phyloP scores from a whole-genome alignment of 1,284 basidiomycete species.

The Anthracocystis walkeri region DNA sequence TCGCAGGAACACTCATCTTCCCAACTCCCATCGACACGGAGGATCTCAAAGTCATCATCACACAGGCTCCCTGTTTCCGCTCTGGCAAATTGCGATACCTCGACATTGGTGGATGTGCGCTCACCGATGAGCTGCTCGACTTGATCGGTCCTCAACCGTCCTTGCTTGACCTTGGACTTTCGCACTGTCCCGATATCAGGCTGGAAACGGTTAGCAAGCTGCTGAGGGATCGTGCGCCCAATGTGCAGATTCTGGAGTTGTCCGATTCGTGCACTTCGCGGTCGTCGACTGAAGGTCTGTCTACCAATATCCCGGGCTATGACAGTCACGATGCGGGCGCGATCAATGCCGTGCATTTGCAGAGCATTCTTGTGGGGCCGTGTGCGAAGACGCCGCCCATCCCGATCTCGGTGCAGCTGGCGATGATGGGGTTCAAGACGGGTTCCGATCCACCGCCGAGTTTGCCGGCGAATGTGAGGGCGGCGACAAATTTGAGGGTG shows the following conservation, averaged over 20 bases:
- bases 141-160: conserved; percentile 78
- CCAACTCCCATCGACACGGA: conserved; percentile 80
- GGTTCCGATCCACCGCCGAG: conserved; percentile 64
- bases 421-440: conserved; percentile 62
- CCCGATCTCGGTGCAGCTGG: conserved; percentile 60
- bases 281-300: conserved; percentile 32
- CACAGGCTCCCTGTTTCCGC: conserved; percentile 82
- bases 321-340: conserved; percentile 73
- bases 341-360: conserved; percentile 74
- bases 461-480: conserved; percentile 41
- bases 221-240: conserved; percentile 77
- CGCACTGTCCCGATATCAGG: conserved; percentile 81
- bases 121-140: conserved; percentile 74
- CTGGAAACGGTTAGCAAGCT: conserved; percentile 80
- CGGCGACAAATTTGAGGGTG: conserved; percentile 81
- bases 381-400: conserved; percentile 63
- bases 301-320: conserved; percentile 59
- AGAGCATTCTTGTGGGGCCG: conserved; percentile 72
- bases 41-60: conserved; percentile 80
- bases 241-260: conserved; percentile 87
- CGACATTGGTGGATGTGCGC: conserved; percentile 85
- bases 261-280: conserved; percentile 74
- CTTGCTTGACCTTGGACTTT: conserved; percentile 77
- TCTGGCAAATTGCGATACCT: conserved; percentile 84
- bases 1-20: conserved; percentile 90